Conservation (phyloP, 1,284 basidiomycete species). For the Phellopilus nigrolimitatus region DNA sequence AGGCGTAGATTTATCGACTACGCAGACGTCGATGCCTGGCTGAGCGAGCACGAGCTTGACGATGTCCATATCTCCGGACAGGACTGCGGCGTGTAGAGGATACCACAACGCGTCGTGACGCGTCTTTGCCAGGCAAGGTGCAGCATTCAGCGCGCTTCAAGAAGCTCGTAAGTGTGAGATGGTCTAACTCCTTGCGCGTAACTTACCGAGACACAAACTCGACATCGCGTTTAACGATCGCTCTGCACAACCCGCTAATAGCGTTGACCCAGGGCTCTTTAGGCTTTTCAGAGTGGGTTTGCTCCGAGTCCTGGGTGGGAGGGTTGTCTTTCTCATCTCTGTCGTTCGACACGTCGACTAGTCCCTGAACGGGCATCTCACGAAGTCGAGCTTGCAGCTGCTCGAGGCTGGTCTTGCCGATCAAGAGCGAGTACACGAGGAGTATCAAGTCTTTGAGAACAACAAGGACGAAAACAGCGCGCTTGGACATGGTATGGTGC, state of each 20-base stretch:
- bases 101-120: constrained; percentile 3
- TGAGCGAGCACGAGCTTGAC: constrained; percentile 6
- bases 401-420: too few relatives aligned
- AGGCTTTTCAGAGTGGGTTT: too few relatives aligned
- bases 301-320: too few relatives aligned
- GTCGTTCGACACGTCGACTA: too few relatives aligned
- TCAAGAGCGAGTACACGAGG: too few relatives aligned
- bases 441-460: too few relatives aligned
- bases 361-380: too few relatives aligned
- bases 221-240: constrained; percentile 6
- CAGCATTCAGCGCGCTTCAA: constrained; percentile 3
- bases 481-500: too few relatives aligned
- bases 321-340: too few relatives aligned
- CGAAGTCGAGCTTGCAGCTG: too few relatives aligned
- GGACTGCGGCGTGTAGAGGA: constrained; percentile 13
- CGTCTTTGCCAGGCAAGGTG: background rate
- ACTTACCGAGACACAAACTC: constrained; percentile 8
- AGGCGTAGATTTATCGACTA: background rate
- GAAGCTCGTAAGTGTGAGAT: background rate
- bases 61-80: constrained; percentile 10
- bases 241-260: background rate
- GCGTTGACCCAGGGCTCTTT: constrained; percentile 1
- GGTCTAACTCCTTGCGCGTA: background rate
- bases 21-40: background rate
- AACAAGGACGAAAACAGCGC: too few relatives aligned